A percentile compares a stretch with the other conserved stretches of the same genome.
phyloP scores from a whole-genome alignment of 345 rosid genomes.

The Syzygium grande region DNA sequence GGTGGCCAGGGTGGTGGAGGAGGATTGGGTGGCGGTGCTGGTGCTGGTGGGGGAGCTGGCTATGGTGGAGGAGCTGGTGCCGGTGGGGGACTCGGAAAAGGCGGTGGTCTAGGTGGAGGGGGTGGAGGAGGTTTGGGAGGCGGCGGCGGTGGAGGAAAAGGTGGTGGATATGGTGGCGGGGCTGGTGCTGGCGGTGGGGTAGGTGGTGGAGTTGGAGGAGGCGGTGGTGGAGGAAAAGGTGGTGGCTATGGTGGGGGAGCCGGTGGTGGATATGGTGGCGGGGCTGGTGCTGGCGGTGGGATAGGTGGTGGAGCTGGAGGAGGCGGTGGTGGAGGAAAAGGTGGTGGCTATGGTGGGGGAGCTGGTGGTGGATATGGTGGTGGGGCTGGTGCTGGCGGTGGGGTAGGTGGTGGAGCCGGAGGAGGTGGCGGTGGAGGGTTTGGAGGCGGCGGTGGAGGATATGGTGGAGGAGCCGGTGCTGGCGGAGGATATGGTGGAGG shows the following conservation, averaged over 20 bases:
- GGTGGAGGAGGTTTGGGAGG: conserved; percentile 7
- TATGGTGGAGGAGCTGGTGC: no score
- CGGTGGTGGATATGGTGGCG: not conserved
- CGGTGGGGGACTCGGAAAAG: no score
- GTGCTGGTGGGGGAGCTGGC: not conserved
- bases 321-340: not conserved
- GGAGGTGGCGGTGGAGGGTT: no score
- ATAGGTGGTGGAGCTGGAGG: not conserved
- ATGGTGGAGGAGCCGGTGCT: conserved; percentile 9
- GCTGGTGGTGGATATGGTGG: not conserved
- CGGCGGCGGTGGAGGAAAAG: conserved; percentile 11
- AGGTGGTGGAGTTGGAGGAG: not conserved
- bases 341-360: not conserved
- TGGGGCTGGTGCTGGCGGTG: conserved; percentile 14
- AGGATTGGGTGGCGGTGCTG: conserved; percentile 15
- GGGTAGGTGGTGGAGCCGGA: not conserved
- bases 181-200: conserved; percentile 2
- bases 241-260: conserved; percentile 17
- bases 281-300: not conserved
- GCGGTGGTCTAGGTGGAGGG: not conserved
- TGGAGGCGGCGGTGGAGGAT: no score
- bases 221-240: not conserved
- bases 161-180: conserved; percentile 9
- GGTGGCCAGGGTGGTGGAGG: not conserved
- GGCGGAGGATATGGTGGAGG: conserved; percentile 13